These are phyloP conservation scores for Heimioporus sp. DNA, from an alignment of 768 basidiomycete genomes.

Conservation along the genomic window DNA sequence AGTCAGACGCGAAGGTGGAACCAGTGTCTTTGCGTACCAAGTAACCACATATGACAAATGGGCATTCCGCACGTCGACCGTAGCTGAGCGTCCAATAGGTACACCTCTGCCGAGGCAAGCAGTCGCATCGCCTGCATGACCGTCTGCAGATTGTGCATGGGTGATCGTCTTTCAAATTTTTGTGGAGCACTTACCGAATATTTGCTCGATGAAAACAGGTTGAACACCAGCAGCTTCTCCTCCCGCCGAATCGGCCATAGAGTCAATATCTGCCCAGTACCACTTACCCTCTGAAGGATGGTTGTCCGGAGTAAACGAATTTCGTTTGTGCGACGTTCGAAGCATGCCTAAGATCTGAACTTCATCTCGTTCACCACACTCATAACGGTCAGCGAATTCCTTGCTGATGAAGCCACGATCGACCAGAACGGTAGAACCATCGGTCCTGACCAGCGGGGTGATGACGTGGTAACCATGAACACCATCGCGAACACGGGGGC, in stretches of 20 bases:
- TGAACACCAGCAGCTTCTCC: constrained; percentile 73
- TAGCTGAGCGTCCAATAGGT: constrained; percentile 81
- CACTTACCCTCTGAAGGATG: constrained; percentile 74
- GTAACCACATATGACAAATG: constrained; percentile 95
- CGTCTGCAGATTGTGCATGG: constrained; percentile 51
- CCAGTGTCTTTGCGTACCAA: constrained; percentile 54
- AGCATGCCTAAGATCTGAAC: constrained; percentile 87
- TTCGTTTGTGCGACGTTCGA: constrained; percentile 68
- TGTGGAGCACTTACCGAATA: constrained; percentile 64
- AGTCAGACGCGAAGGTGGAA: constrained; percentile 10
- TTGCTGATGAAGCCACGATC: constrained; percentile 87
- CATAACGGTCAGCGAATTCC: constrained; percentile 45
- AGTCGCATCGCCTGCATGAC: constrained; percentile 74
- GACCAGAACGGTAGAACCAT: constrained; percentile 84
- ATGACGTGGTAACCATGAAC: constrained; percentile 84
- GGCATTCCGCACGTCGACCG: constrained; percentile 87
- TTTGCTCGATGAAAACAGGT: constrained; percentile 86
- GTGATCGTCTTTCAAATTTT: background rate
- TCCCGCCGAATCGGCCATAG: constrained; percentile 77
- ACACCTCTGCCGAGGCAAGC: constrained; percentile 62
- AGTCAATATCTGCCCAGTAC: constrained; percentile 87
- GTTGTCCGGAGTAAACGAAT: constrained; percentile 88
- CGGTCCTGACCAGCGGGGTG: constrained; percentile 77
- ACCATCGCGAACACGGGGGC: constrained; percentile 88
- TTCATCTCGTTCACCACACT: constrained; percentile 45